A percentile compares a stretch with the other conserved stretches of the same genome.
These are phyloP conservation scores for Polygonum aviculare DNA, from an alignment of 148 eudicot genomes.

Conservation along the genomic window DNA sequence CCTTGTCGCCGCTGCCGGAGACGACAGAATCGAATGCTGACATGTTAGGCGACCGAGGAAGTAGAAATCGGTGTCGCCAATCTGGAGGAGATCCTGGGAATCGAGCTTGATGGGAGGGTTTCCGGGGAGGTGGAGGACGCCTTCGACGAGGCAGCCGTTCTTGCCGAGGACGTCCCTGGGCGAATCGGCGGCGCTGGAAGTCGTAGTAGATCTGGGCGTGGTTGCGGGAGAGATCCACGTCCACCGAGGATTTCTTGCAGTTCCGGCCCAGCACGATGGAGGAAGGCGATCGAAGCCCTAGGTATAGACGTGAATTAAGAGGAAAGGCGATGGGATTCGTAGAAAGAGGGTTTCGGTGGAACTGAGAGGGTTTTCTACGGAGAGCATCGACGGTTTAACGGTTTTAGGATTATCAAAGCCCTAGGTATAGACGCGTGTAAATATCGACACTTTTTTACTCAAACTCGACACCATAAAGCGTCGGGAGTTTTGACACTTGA, in stretches of 20 bases:
- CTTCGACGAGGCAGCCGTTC: conserved; percentile 90
- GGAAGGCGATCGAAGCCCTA: conserved; percentile 23
- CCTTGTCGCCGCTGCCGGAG: conserved; percentile 80
- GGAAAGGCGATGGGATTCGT: no score
- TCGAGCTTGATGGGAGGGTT: conserved; percentile 74
- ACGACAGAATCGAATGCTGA: conserved; percentile 59
- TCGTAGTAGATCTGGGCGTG: conserved; percentile 98
- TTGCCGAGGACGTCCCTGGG: conserved; percentile 81
- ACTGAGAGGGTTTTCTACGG: no score
- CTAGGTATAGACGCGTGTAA: no score
- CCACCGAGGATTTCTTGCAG: conserved; percentile 80
- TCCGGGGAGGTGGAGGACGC: conserved; percentile 82
- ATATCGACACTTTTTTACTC: no score
- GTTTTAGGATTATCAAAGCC: no score
- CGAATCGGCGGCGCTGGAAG: conserved; percentile 85
- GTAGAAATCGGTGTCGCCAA: conserved; percentile 90
- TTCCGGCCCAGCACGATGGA: conserved; percentile 83
- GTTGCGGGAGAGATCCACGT: conserved; percentile 87
- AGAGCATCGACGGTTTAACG: no score
- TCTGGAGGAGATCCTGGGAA: conserved; percentile 78
- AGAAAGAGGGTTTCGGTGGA: no score
- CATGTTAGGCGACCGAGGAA: conserved; percentile 20
- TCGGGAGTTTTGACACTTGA: no score
- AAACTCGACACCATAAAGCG: no score
- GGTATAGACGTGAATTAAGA: no score